These are phyloP conservation scores for Metschnikowia aberdeeniae DNA, from an alignment of 805 yeast genomes.

Conservation along the genomic window DNA sequence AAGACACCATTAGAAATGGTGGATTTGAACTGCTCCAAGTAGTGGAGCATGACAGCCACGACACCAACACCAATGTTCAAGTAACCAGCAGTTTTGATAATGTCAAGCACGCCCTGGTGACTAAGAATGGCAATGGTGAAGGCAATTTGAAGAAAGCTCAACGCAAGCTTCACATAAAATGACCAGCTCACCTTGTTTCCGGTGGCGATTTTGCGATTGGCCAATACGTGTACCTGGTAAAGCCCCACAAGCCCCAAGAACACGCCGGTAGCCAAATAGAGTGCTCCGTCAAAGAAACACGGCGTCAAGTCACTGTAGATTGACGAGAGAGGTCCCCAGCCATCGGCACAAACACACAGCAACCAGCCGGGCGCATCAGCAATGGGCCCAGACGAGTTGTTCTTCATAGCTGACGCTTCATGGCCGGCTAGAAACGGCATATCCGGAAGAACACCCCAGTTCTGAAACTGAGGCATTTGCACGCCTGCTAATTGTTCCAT, in stretches of 20 bases:
- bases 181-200: slow-evolving; percentile 34
- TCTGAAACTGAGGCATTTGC: slow-evolving; percentile 11
- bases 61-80: slow-evolving; percentile 39
- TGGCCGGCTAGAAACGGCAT: slow-evolving; percentile 10
- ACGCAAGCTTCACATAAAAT: slow-evolving; percentile 39
- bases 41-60: slow-evolving; percentile 57
- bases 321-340: slow-evolving; percentile 40
- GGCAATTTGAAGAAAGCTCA: slow-evolving; percentile 36
- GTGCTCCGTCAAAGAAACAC: slow-evolving; percentile 53
- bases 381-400: slow-evolving; percentile 1
- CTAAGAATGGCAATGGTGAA: slow-evolving; percentile 26
- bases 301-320: slow-evolving; percentile 52
- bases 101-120: slow-evolving; percentile 13
- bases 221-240: slow-evolving; percentile 30
- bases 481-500: slow-evolving; percentile 18
- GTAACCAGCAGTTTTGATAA: slow-evolving; percentile 24
- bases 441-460: slow-evolving; percentile 15
- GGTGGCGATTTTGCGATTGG: slow-evolving; percentile 27
- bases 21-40: slow-evolving; percentile 66
- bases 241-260: slow-evolving; percentile 43
- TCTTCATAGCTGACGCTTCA: slow-evolving; percentile 1
- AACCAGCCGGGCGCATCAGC: slow-evolving; percentile 16
- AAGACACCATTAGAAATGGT: slow-evolving; percentile 63
- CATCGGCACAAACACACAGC: slow-evolving; percentile 40
- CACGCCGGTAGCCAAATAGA: slow-evolving; percentile 40